A percentile compares a stretch with the other conserved stretches of the same genome.
phyloP scores from a whole-genome alignment of 164 flowering plant genomes.

The Litsea cubeba region DNA sequence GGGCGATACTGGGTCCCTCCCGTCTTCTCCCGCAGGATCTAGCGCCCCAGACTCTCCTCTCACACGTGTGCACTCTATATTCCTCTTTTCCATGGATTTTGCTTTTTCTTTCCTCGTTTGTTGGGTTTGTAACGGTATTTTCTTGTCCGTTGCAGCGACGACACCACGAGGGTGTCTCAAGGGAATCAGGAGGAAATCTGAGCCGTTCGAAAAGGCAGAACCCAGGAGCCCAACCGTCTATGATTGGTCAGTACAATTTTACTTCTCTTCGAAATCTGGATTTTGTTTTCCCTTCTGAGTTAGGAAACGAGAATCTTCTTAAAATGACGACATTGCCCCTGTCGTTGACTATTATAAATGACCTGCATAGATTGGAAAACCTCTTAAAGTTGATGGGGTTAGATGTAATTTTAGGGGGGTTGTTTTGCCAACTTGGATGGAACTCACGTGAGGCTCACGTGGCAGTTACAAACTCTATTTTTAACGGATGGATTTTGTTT shows the following conservation, averaged over 20 bases:
- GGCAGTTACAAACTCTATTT: not conserved
- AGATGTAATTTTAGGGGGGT: too few species aligned
- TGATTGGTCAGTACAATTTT: conserved; percentile 42
- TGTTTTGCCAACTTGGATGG: not conserved
- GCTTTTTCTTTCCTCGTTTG: not conserved
- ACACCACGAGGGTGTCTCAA: conserved; percentile 38
- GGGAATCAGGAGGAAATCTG: conserved; percentile 46
- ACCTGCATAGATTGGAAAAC: too few species aligned
- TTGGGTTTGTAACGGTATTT: not conserved
- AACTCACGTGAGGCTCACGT: not conserved
- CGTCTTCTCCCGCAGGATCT: conserved; percentile 42
- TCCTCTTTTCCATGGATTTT: not conserved
- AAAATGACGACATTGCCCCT: too few species aligned
- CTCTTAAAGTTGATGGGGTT: too few species aligned
- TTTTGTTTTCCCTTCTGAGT: too few species aligned
- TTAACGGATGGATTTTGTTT: not conserved
- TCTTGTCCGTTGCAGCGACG: not conserved
- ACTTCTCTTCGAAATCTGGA: too few species aligned
- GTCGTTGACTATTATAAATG: too few species aligned
- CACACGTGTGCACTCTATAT: conserved; percentile 36
- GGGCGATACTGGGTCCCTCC: conserved; percentile 23
- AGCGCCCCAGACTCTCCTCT: conserved; percentile 47
- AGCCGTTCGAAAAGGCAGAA: conserved; percentile 33
- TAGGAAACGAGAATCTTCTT: too few species aligned
- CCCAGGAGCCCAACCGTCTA: conserved; percentile 50